Conservation (phyloP, 305 asterid species). For the Fraxinus floribunda region DNA sequence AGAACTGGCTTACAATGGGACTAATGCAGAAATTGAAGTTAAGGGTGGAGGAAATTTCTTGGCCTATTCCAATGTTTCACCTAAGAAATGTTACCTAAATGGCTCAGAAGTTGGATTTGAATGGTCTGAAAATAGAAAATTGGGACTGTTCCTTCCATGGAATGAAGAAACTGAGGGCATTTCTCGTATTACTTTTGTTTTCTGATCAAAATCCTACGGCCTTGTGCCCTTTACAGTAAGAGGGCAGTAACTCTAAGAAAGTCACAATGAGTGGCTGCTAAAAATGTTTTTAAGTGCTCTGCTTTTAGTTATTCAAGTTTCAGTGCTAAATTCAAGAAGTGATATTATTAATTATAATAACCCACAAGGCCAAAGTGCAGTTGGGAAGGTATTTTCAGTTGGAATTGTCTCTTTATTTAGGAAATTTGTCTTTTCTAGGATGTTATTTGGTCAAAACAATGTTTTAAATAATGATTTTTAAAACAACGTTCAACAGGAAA, state of each 20-base stretch:
- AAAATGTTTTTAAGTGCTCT: no score
- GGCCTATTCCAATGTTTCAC: conserved; percentile 51
- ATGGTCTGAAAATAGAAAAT: conserved; percentile 59
- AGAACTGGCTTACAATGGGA: conserved; percentile 40
- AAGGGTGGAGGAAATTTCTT: conserved; percentile 64
- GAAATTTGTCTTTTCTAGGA: no score
- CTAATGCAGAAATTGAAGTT: conserved; percentile 45
- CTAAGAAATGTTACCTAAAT: conserved; percentile 45
- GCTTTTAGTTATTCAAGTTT: no score
- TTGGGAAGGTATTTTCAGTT: no score
- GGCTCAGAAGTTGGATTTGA: conserved; percentile 43
- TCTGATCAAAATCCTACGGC: conserved; percentile 20
- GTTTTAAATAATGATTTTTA: no score
- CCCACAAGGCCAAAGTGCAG: no score
- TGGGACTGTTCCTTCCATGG: conserved; percentile 50
- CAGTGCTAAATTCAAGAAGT: no score
- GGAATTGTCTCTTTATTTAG: no score
- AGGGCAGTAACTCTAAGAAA: background rate
- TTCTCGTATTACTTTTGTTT: conserved; percentile 50
- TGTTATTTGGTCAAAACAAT: no score
- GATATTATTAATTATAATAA: no score
- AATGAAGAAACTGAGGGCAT: conserved; percentile 52
- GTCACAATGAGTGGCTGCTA: conserved; percentile 17
- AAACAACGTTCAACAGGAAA: no score
- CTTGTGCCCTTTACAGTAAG: background rate